Base-by-base conservation (phyloP, 2,329 filamentous ascomycete species). In the Bipolaris sorokiniana region DNA sequence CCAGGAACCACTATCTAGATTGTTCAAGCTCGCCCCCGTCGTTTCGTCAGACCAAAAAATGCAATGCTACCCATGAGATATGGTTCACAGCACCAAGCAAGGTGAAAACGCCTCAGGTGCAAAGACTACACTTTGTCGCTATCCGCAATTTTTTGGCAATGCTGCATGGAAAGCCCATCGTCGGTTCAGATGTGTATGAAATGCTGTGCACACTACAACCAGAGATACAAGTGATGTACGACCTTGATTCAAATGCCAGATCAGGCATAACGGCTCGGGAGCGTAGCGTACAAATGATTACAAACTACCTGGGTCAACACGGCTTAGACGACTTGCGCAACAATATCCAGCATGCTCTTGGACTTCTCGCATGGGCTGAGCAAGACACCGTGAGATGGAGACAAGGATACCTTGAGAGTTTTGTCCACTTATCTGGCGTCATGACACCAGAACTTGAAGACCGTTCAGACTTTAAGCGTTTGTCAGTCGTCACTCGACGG, bases 101-200 rank as follows among this genome's bases (percentile, higher is more conserved):
- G 36, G 65, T 83, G 37, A 80, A 67, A 11, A 71, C 70, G 68
- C 64, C 81, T 74, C 67, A 73, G 73, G 16, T 83, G 82, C 40
- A 82, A 81, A 51, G 79, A 82, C 79, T 85, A 1, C 81, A 89
- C 61, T 85, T 88, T 62, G 81, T 90, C 45, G 87, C 88, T 0
- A 88, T 88, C 0, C 83, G 88, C 18, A 91, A 90, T 65, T 83
- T 90, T 42, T 86, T 91, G 64, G 88, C 88, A 0, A 75, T 90
- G 33, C 73, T 90, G 1, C 87, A 86, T 65, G 82, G 85, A 49
- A 84, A 85, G 20, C 87, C 88, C 0, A 79, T 90, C 0, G 87
- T 90, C 2, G 88, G 88, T 0, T 67, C 85, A 1, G 86, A 87
- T 4, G 72, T 90, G 0, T 84, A 83, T 62, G 86, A 89, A 63